Evolutionary conservation across 129 eudicot genomes (phyloP), one percentile per base, ranked within the genome.

Genomic region (Flaveria sonorensis): DNA sequence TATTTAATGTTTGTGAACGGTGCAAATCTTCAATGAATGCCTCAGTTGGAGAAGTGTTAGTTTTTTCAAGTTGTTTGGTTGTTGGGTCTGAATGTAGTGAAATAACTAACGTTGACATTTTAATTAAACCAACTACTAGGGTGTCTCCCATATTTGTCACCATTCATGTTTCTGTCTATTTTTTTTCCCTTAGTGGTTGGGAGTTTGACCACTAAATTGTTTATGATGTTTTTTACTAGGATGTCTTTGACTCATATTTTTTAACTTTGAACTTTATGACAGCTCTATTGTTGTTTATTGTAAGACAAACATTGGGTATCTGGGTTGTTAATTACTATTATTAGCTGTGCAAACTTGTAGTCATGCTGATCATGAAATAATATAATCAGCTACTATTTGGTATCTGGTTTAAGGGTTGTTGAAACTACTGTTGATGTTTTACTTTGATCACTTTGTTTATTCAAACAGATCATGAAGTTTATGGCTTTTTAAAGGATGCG

Each of bases 401-500:
- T 52, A 3, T 52, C n/a, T n/a, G 2, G 7, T 52, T n/a, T 52
- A 15, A 52, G n/a, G 20, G 20, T 52, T 40, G 12, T 55, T 19
- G 67, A 40, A 53, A 67, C 47, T 47, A 7, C 1, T 45, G 13
- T 56, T 36, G 5, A 4, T 36, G 40, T 36, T 36, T 36, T 36
- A 36, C 40, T 6, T 36, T 36, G 7, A 36, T 80, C 21, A 32
- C 32, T 52, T 66, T 80, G 70, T 36, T 61, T 46, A 28, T 13
- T 23, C 59, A 39, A 21, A 28, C 69, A 57, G 55, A 52, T 7
- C 50, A 46, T 46, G 70, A 13, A 70, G 65, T 73, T 79, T 60
- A 14, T 74, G 8, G 20, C 71, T 57, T 66, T 26, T 42, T 20
- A 39, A 55, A 76, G 55, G 69, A 73, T 71, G 76, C 77, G 78